Evolutionary conservation across 2,329 filamentous ascomycete species (phyloP).

Genomic region (Hymenoscyphus albidus): DNA sequence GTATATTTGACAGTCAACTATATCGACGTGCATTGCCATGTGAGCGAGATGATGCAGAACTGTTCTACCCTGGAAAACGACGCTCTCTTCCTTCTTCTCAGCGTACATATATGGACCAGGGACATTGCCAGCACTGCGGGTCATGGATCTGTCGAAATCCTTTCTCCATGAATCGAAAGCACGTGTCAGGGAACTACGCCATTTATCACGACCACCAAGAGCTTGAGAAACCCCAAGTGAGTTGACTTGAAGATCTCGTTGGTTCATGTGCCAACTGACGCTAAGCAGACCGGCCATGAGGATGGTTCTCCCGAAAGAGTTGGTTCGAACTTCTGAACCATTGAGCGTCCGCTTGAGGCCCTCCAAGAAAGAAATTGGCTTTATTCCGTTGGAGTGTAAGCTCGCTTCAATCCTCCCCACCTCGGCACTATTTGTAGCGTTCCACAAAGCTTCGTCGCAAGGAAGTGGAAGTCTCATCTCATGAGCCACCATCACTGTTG

Average conservation of each 20-base stretch:
- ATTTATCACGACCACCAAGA: conserved; percentile 84
- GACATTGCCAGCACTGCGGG: conserved; percentile 46
- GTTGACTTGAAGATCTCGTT: conserved; percentile 87
- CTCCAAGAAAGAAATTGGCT: conserved; percentile 83
- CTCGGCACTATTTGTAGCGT: conserved; percentile 80
- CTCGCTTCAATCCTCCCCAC: conserved; percentile 80
- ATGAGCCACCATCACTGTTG: conserved; percentile 93
- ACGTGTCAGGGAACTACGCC: conserved; percentile 77
- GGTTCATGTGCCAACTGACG: conserved; percentile 97
- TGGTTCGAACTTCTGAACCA: conserved; percentile 80
- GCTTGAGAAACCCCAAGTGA: conserved; percentile 76
- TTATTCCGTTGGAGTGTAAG: conserved; percentile 75
- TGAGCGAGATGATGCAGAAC: conserved; percentile 92
- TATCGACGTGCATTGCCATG: conserved; percentile 96
- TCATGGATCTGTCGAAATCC: conserved; percentile 79
- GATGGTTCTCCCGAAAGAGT: conserved; percentile 87
- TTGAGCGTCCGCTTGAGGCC: conserved; percentile 86
- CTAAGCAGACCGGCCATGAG: conserved; percentile 92
- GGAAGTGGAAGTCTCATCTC: conserved; percentile 89
- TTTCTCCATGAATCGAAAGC: conserved; percentile 93
- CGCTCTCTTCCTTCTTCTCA: conserved; percentile 60
- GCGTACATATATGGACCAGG: conserved; percentile 53
- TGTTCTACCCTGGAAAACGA: conserved; percentile 80
- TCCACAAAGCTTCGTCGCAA: conserved; percentile 91
- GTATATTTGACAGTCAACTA: conserved; percentile 96